phyloP scores from a whole-genome alignment of 2,329 filamentous ascomycete species.

The Xylariomycetidae sp. region DNA sequence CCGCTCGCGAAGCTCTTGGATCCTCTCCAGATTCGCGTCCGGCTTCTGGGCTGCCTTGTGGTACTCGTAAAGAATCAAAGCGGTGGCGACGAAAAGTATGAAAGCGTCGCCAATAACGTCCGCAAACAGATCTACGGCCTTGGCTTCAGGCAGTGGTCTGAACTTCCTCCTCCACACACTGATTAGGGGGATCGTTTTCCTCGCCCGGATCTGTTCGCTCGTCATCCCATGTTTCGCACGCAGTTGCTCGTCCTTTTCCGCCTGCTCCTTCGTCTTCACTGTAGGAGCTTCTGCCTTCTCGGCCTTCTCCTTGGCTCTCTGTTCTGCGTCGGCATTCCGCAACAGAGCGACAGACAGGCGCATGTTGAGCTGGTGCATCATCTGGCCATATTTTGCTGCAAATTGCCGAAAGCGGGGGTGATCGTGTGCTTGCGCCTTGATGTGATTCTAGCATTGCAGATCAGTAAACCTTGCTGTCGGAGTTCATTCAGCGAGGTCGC shows the following conservation, averaged over 20 bases:
- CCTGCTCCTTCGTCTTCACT: constrained; percentile 58
- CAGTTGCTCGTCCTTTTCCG: constrained; percentile 45
- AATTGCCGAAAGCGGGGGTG: constrained; percentile 55
- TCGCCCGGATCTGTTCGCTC: constrained; percentile 23
- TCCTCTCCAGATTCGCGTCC: constrained; percentile 48
- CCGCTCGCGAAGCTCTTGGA: constrained; percentile 42
- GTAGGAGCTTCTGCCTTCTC: constrained; percentile 58
- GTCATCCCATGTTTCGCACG: constrained; percentile 36
- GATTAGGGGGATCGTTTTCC: constrained; percentile 27
- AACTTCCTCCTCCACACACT: constrained; percentile 60
- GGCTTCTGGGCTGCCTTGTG: constrained; percentile 54
- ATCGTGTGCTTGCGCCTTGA: constrained; percentile 60
- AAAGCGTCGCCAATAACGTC: constrained; percentile 60
- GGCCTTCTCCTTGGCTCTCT: constrained; percentile 54
- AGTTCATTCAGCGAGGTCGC: constrained; percentile 17
- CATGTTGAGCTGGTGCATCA: constrained; percentile 63
- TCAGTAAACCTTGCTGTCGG: constrained; percentile 4
- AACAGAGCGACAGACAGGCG: constrained; percentile 53
- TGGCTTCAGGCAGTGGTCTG: constrained; percentile 54
- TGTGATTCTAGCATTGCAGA: constrained; percentile 46
- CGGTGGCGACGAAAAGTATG: constrained; percentile 53
- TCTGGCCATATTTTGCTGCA: constrained; percentile 56
- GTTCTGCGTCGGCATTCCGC: constrained; percentile 51
- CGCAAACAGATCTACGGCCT: constrained; percentile 61
- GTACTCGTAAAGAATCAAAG: constrained; percentile 56